phyloP scores from a whole-genome alignment of 768 basidiomycete genomes.

The Hericium coralloides region DNA sequence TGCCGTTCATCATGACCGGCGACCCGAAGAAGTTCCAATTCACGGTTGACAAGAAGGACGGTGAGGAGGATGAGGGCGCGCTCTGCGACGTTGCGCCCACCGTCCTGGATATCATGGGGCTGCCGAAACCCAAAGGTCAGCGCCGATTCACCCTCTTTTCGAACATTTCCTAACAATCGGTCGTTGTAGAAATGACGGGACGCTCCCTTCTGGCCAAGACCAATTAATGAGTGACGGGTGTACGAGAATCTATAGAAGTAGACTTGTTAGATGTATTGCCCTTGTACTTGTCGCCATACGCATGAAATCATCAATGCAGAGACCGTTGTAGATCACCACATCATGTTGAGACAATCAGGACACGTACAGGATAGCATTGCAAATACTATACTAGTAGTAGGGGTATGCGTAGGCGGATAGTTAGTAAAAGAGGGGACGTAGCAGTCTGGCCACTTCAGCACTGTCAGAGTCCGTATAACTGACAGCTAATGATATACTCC shows the following conservation, averaged over 20 bases:
- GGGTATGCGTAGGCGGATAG: no score
- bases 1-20: slow-evolving; percentile 85
- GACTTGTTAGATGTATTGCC: background rate
- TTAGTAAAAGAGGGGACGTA: no score
- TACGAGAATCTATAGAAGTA: background rate
- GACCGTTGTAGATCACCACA: no score
- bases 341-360: no score
- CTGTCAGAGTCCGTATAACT: background rate
- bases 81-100: slow-evolving; percentile 91
- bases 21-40: slow-evolving; percentile 49
- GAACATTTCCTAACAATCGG: no score
- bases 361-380: no score
- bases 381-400: no score
- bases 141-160: background rate
- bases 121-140: slow-evolving; percentile 63
- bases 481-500: background rate
- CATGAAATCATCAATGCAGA: no score
- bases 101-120: slow-evolving; percentile 66
- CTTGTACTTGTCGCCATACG: background rate
- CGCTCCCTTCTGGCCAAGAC: slow-evolving; percentile 36
- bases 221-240: background rate
- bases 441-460: background rate
- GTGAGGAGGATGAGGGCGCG: slow-evolving; percentile 54
- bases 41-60: slow-evolving; percentile 37
- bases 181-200: slow-evolving; percentile 39